Conservation (phyloP, 805 yeast species). For the Metschnikowia chrysomelidarum region DNA sequence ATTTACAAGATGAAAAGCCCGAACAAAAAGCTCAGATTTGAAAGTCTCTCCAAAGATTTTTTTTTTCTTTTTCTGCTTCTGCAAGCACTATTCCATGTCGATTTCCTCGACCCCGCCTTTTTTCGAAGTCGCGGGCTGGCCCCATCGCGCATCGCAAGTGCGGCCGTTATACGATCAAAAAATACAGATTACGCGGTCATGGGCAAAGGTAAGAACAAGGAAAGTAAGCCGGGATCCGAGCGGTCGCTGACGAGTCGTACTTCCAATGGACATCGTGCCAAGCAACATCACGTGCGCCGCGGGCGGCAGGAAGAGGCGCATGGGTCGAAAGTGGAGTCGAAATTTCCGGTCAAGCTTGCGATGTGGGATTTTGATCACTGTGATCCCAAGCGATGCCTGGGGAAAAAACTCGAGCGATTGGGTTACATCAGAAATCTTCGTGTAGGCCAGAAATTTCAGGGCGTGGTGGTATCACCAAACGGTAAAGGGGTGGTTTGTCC, state of each 20-base stretch:
- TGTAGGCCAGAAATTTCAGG: constrained; percentile 92
- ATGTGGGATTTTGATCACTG: constrained; percentile 99
- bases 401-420: constrained; percentile 85
- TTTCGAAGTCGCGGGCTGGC: constrained; percentile 1
- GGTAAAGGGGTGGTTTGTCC: constrained; percentile 92
- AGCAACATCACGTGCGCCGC: constrained; percentile 47
- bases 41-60: no score
- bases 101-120: neutral
- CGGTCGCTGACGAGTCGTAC: constrained; percentile 36
- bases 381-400: constrained; percentile 96
- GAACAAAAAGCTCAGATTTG: no score
- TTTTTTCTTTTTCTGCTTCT: no score
- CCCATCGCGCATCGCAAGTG: constrained; percentile 1
- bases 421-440: constrained; percentile 77
- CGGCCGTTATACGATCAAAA: no score
- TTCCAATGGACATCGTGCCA: constrained; percentile 56
- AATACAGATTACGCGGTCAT: constrained; percentile 28
- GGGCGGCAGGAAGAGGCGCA: constrained; percentile 35
- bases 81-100: neutral
- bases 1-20: no score
- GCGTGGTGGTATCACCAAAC: constrained; percentile 89
- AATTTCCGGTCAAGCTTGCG: constrained; percentile 82
- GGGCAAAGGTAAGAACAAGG: constrained; percentile 54
- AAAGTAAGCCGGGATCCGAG: constrained; percentile 48
- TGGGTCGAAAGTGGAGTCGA: constrained; percentile 18